These are phyloP conservation scores for Leccinum boreale DNA, from an alignment of 768 basidiomycete species.

Conservation along the genomic window DNA sequence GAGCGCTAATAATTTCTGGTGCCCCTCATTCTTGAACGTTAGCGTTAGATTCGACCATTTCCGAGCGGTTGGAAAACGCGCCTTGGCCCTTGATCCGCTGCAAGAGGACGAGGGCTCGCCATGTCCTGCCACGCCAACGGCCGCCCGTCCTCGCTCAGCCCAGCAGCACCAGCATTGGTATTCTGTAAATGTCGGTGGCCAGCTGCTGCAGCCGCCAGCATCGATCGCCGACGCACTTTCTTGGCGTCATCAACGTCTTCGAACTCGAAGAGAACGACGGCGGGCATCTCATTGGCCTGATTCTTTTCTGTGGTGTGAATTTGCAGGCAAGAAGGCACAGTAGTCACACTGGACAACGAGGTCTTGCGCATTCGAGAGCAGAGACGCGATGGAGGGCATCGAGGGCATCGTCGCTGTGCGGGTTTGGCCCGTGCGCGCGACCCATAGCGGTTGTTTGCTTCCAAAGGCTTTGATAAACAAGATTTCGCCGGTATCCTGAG, in stretches of 20 bases:
- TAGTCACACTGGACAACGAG: conserved; percentile 84
- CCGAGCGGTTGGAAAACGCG: too few relatives aligned
- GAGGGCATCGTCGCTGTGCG: conserved; percentile 13
- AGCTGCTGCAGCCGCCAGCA: too few relatives aligned
- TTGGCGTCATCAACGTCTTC: too few relatives aligned
- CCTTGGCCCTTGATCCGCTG: too few relatives aligned
- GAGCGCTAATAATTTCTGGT: too few relatives aligned
- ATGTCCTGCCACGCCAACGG: conserved; percentile 70
- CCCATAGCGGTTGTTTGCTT: too few relatives aligned
- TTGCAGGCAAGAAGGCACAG: conserved; percentile 58
- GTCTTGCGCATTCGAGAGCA: conserved; percentile 76
- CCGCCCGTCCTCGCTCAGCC: conserved; percentile 33
- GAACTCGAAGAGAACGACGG: too few relatives aligned
- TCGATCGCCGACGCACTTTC: too few relatives aligned
- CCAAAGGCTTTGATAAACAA: too few relatives aligned
- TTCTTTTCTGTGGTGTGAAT: conserved; percentile 59
- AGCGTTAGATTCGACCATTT: too few relatives aligned
- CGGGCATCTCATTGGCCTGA: conserved; percentile 42
- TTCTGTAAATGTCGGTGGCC: neutral
- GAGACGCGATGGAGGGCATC: conserved; percentile 45
- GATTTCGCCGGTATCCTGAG: too few relatives aligned
- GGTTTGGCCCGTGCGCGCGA: conserved; percentile 18
- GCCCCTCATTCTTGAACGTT: too few relatives aligned
- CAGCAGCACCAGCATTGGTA: conserved; percentile 27
- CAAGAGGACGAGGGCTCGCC: conserved; percentile 34